Evolutionary conservation across 2,329 filamentous ascomycete species (phyloP), one percentile per base, ranked within the genome.

Genomic region (Blumeriella jaapii): DNA sequence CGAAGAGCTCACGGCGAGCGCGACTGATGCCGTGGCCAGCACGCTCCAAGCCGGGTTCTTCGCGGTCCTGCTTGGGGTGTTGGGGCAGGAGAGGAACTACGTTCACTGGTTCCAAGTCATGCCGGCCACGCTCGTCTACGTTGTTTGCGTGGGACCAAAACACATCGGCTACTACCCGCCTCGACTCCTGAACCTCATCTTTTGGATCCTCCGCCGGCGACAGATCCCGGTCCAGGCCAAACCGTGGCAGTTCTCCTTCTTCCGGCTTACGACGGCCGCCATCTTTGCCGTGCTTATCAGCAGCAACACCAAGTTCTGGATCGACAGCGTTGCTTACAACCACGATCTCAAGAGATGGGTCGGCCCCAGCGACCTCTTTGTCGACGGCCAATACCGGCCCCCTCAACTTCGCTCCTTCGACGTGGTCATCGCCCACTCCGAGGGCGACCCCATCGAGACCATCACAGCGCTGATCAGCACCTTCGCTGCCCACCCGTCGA

Each of bases 91-190:
- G 25, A 39, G 38, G 7, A 51, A 39, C 7, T 38, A 47, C 19
- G 16, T 53, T n/a, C 40, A 50, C 20, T 49, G 48, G 44, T 29
- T 42, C 8, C 52, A 54, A 42, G 43, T 45, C 19, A 28, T 48
- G 10, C 20, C 42, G 3, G 49, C 52, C 14, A 37, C 43, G 9
- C n/a, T 48, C 19, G 40, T 53, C 13, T 51, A 51, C 22, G 34
- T 49, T 28, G 33, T 45, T 22, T 42, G 42, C 24, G 39, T 51
- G 11, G 51, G 51, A 2, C 48, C 48, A 23, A 47, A 40, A 32
- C 47, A 51, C 14, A 53, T 54, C 16, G 44, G 44, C 6, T 47
- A 46, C 17, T 53, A 52, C 29, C 41, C 46, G 18, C 46, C 46
- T 18, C 32, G 48, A 31, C 14, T 48, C 14, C 17, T 50, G 2